Conservation (phyloP, 2,329 filamentous ascomycete genomes). For the Pseudocercospora musae region DNA sequence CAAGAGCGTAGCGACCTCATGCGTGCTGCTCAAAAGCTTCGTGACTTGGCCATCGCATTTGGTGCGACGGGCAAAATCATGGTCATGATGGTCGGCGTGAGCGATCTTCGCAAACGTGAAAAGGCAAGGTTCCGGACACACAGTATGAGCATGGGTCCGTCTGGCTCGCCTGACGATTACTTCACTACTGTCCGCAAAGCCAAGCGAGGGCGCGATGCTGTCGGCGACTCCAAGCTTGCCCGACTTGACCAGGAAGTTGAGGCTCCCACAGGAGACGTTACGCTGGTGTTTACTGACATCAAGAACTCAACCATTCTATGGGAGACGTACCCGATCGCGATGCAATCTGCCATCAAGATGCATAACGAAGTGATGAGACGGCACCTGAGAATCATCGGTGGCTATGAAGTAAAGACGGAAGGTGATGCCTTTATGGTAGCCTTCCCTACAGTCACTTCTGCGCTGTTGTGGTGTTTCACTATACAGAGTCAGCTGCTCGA, state of each 20-base stretch:
- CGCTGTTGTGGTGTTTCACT: conserved; percentile 92
- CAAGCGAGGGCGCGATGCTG: conserved; percentile 56
- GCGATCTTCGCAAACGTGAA: conserved; percentile 83
- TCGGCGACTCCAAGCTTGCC: conserved; percentile 81
- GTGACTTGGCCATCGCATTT: conserved; percentile 93
- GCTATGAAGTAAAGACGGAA: conserved; percentile 99
- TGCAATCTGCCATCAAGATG: conserved; percentile 94
- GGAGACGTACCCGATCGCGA: conserved; percentile 92
- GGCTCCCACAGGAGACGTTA: conserved; percentile 83
- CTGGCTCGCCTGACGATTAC: conserved; percentile 69
- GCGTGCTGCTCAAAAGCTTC: conserved; percentile 89
- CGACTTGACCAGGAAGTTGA: conserved; percentile 87
- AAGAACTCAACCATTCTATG: conserved; percentile 95
- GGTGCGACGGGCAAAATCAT: conserved; percentile 93
- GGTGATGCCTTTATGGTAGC: conserved; percentile 99
- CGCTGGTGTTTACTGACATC: conserved; percentile 97
- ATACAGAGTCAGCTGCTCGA: conserved; percentile 86
- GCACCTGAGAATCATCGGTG: conserved; percentile 87
- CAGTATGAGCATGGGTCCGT: conserved; percentile 80
- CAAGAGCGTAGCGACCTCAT: conserved; percentile 86
- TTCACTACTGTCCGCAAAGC: conserved; percentile 62
- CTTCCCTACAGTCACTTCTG: conserved; percentile 92
- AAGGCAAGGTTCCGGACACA: conserved; percentile 71
- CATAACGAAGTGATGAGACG: conserved; percentile 97
- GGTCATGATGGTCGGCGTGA: conserved; percentile 97